phyloP scores from a whole-genome alignment of 495 filamentous ascomycete genomes.

The Elaphomyces granulatus region DNA sequence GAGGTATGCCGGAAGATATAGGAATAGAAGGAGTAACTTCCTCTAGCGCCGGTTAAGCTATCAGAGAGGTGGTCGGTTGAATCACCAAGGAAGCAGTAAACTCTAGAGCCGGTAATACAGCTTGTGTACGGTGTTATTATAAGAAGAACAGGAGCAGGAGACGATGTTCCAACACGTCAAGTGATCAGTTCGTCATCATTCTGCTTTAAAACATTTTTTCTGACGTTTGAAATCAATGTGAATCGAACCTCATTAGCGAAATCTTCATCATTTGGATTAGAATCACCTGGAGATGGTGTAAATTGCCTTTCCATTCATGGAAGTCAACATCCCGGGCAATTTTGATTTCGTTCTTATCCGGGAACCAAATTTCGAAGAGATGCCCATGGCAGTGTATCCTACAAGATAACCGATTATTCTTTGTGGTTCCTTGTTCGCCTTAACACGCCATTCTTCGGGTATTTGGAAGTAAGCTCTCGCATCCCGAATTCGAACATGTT shows the following conservation, averaged over 20 bases:
- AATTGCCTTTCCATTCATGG: neutral
- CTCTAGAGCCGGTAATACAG: too few relatives aligned
- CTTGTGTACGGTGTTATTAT: too few relatives aligned
- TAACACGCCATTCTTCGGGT: neutral
- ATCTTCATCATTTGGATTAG: neutral
- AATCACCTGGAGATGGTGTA: neutral
- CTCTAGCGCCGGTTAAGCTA: too few relatives aligned
- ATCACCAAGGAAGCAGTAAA: too few relatives aligned
- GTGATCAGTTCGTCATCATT: neutral
- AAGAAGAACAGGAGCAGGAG: neutral
- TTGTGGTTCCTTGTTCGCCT: neutral
- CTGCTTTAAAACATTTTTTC: too few relatives aligned
- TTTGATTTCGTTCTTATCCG: neutral
- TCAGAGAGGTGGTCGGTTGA: too few relatives aligned
- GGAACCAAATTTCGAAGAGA: slow-evolving; percentile 1
- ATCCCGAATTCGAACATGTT: neutral
- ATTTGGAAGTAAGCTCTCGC: neutral
- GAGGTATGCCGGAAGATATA: too few relatives aligned
- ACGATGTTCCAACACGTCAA: neutral
- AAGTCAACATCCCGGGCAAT: slow-evolving; percentile 1
- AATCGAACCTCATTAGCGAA: neutral
- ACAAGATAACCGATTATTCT: neutral
- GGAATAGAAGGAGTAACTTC: too few relatives aligned
- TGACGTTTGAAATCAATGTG: neutral
- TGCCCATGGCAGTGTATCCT: slow-evolving; percentile 1